phyloP scores from a whole-genome alignment of 2,329 filamentous ascomycete species.

The Simplicillium sp. region DNA sequence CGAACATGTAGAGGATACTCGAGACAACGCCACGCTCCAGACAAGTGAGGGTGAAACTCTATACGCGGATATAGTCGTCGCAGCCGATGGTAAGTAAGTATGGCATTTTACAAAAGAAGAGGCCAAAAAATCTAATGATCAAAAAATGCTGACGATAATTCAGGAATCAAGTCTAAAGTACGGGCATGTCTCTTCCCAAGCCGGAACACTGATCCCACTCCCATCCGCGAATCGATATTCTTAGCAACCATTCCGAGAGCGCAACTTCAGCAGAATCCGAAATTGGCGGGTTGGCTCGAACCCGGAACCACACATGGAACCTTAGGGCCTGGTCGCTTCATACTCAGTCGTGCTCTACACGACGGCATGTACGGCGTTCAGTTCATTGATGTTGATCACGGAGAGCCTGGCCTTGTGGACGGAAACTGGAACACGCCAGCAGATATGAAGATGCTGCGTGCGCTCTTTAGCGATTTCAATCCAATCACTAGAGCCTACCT shows the following conservation, averaged over 20 bases:
- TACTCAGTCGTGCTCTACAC: slow-evolving; percentile 1
- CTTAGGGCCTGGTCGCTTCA: slow-evolving; percentile 4
- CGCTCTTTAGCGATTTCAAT: slow-evolving; percentile 3
- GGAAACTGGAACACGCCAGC: slow-evolving; percentile 5
- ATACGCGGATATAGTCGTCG: slow-evolving; percentile 1
- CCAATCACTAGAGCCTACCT: slow-evolving; percentile 1
- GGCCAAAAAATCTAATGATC: no score
- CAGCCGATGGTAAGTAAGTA: slow-evolving; percentile 1
- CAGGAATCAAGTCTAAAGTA: slow-evolving; percentile 5
- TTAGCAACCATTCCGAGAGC: not conserved
- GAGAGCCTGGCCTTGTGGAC: slow-evolving; percentile 1
- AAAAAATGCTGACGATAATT: not conserved
- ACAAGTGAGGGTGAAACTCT: slow-evolving; percentile 1
- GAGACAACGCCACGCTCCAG: not conserved
- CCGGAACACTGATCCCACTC: slow-evolving; percentile 3
- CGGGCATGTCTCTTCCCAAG: slow-evolving; percentile 2
- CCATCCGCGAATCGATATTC: slow-evolving; percentile 5
- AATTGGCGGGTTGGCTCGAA: not conserved
- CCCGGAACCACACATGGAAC: slow-evolving; percentile 5
- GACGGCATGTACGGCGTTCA: slow-evolving; percentile 2
- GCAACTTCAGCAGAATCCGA: not conserved
- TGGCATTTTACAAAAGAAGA: no score
- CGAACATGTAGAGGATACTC: slow-evolving; percentile 1
- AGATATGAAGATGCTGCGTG: not conserved
- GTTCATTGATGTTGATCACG: slow-evolving; percentile 5